A percentile compares a stretch with the other conserved stretches of the same genome.
phyloP scores from a whole-genome alignment of 306 rosid genomes.

The Malus sieversii region DNA sequence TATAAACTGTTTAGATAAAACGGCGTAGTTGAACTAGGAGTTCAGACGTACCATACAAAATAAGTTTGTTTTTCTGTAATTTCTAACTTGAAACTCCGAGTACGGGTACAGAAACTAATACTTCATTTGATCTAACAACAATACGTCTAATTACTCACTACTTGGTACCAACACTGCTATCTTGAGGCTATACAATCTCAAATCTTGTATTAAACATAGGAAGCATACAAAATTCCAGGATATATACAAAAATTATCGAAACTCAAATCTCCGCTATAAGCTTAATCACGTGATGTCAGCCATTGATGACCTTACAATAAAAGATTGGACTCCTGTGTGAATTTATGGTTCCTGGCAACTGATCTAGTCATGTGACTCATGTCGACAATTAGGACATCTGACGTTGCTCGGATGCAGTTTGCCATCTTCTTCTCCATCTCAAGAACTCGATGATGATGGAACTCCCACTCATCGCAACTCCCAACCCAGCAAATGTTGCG shows the following conservation, averaged over 20 bases:
- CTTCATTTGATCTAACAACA: background rate
- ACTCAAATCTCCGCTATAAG: background rate
- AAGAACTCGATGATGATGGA: conserved; percentile 53
- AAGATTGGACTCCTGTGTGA: conserved; percentile 21
- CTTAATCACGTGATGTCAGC: background rate
- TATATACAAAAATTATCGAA: conserved; percentile 3
- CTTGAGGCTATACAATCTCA: conserved; percentile 11
- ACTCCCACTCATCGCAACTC: conserved; percentile 85
- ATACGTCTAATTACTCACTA: background rate
- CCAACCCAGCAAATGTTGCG: conserved; percentile 88
- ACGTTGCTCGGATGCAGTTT: conserved; percentile 30
- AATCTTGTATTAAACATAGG: conserved; percentile 7
- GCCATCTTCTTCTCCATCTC: conserved; percentile 59
- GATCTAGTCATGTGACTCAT: conserved; percentile 20
- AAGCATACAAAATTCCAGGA: background rate
- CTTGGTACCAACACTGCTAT: background rate
- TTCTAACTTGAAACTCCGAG: too few relatives aligned
- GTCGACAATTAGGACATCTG: conserved; percentile 19
- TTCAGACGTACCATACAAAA: too few relatives aligned
- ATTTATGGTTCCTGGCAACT: conserved; percentile 22
- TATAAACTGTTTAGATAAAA: too few relatives aligned
- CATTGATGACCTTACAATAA: background rate
- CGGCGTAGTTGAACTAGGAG: too few relatives aligned
- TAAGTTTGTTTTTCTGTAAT: too few relatives aligned
- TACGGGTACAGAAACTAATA: too few relatives aligned